Evolutionary conservation across 2,329 filamentous ascomycete genomes (phyloP).

Genomic region (Penicillium sp.): DNA sequence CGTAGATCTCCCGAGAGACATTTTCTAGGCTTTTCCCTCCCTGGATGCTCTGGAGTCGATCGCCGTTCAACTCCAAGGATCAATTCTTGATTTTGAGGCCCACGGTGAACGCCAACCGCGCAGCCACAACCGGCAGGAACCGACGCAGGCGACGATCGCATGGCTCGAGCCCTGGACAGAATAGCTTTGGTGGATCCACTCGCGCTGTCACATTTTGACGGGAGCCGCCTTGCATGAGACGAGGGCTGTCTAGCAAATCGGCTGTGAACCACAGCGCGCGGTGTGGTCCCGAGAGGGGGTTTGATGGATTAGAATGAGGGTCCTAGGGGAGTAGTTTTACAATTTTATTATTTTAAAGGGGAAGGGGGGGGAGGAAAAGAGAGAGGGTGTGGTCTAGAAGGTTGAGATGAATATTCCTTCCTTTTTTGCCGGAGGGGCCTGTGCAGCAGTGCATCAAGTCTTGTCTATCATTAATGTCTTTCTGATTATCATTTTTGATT

Average conservation of each 20-base stretch:
- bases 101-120: slow-evolving; percentile 15
- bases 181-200: slow-evolving; percentile 20
- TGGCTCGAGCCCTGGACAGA: slow-evolving; percentile 15
- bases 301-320: neutral
- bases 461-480: neutral
- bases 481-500: neutral
- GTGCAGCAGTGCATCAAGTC: neutral
- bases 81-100: neutral
- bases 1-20: slow-evolving; percentile 1
- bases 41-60: neutral
- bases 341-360: neutral
- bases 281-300: neutral
- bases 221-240: slow-evolving; percentile 23
- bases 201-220: slow-evolving; percentile 22
- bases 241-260: slow-evolving; percentile 20
- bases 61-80: neutral
- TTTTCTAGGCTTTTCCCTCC: neutral
- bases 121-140: slow-evolving; percentile 26
- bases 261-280: slow-evolving; percentile 10
- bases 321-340: neutral
- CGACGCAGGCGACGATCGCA: slow-evolving; percentile 24
- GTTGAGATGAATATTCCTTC: neutral
- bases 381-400: neutral
- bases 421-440: neutral
- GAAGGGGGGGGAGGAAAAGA: neutral